These are phyloP conservation scores for Pisolithus thermaeus DNA, from an alignment of 1,284 basidiomycete species.

Conservation along the genomic window DNA sequence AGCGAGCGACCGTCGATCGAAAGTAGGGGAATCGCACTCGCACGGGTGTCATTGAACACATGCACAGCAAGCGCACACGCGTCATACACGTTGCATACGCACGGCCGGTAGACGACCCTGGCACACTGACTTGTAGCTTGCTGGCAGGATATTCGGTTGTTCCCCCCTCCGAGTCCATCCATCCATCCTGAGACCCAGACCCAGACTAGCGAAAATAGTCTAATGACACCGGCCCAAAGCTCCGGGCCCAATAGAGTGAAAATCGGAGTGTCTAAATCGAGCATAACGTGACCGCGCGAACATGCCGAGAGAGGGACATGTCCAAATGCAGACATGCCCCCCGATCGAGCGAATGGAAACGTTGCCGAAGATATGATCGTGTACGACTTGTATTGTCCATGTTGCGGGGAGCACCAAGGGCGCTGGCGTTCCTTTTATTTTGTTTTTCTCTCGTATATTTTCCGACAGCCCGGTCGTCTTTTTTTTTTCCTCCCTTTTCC, in stretches of 20 bases:
- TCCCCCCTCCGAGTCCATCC: too few species aligned
- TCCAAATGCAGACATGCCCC: background rate
- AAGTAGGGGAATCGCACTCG: background rate
- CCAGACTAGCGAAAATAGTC: background rate
- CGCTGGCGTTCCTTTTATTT: background rate
- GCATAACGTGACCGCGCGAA: background rate
- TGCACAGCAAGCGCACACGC: background rate
- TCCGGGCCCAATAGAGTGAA: too few species aligned
- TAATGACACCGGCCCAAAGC: background rate
- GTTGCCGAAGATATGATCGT: slow-evolving; percentile 1
- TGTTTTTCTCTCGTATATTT: background rate
- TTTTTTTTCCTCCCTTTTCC: background rate
- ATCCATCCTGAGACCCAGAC: background rate
- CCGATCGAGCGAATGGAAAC: background rate
- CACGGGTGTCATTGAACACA: background rate
- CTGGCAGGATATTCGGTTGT: background rate
- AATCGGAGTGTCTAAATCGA: background rate
- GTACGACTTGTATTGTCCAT: background rate
- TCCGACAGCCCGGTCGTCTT: background rate
- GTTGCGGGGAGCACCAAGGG: background rate
- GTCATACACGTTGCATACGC: background rate
- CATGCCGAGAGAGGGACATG: background rate
- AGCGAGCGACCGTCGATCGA: slow-evolving; percentile 1
- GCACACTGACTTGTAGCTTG: background rate
- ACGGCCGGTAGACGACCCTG: background rate